These are phyloP conservation scores for Huntiella abstrusa DNA, from an alignment of 2,329 filamentous ascomycete genomes.

Conservation along the genomic window DNA sequence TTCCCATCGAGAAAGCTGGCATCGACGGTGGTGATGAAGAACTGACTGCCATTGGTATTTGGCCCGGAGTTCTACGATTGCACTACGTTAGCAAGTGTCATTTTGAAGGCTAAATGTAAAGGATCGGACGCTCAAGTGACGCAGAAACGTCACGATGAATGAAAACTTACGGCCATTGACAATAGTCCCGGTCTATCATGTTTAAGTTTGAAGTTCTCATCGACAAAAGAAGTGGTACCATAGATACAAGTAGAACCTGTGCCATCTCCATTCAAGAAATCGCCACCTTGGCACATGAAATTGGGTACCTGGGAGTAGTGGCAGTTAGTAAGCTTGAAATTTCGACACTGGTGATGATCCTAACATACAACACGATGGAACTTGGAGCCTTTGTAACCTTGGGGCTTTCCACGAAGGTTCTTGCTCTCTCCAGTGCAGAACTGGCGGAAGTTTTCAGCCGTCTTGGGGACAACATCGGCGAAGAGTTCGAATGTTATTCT, in stretches of 20 bases:
- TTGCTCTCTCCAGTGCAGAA: constrained; percentile 92
- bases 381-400: constrained; percentile 87
- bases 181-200: constrained; percentile 67
- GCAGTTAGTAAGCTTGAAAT: background rate
- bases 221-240: constrained; percentile 63
- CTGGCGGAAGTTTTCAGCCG: constrained; percentile 90
- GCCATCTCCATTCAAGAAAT: constrained; percentile 86
- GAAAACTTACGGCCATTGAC: constrained; percentile 66
- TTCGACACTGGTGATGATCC: background rate
- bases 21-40: constrained; percentile 84
- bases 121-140: background rate
- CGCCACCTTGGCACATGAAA: constrained; percentile 96
- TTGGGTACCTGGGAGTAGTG: constrained; percentile 51
- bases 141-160: constrained; percentile 1
- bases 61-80: constrained; percentile 58
- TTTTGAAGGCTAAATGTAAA: background rate
- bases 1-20: constrained; percentile 82
- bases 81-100: no score
- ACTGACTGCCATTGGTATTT: constrained; percentile 87
- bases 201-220: constrained; percentile 72
- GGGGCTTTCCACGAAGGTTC: constrained; percentile 53
- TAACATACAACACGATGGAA: constrained; percentile 69
- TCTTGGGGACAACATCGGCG: constrained; percentile 64
- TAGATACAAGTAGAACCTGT: constrained; percentile 81
- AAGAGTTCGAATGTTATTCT: constrained; percentile 85